A percentile compares a stretch with the other conserved stretches of the same genome.
Evolutionary conservation across 1,284 basidiomycete genomes (phyloP).

Genomic region (Pseudozyma thailandica): DNA sequence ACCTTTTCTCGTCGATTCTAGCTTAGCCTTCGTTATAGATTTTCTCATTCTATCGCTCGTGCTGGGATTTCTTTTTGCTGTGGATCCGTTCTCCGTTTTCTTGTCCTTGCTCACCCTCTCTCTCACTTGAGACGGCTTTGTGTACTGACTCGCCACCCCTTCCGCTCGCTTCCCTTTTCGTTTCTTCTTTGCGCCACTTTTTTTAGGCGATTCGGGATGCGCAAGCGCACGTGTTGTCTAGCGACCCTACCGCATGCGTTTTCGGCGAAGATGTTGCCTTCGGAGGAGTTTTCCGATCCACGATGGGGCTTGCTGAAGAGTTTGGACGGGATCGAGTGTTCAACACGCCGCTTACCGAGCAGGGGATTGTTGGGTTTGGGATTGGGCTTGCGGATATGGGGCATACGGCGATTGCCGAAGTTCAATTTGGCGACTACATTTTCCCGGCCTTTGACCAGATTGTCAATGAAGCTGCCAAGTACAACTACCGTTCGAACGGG

Average conservation of each 20-base stretch:
- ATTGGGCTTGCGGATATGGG: conserved; percentile 92
- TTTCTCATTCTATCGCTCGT: neutral
- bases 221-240: conserved; percentile 50
- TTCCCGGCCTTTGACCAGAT: conserved; percentile 72
- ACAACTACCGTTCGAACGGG: conserved; percentile 87
- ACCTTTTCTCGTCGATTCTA: neutral
- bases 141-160: neutral
- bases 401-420: conserved; percentile 92
- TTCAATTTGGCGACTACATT: conserved; percentile 73
- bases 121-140: neutral
- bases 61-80: neutral
- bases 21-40: conserved; percentile 1
- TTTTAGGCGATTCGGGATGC: conserved; percentile 62
- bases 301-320: conserved; percentile 90
- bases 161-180: neutral
- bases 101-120: too few relatives aligned
- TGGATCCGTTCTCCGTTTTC: neutral
- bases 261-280: conserved; percentile 78
- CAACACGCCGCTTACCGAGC: conserved; percentile 61
- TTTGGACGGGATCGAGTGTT: conserved; percentile 72
- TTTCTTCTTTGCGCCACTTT: neutral
- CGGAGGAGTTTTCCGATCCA: conserved; percentile 90
- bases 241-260: conserved; percentile 83
- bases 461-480: conserved; percentile 95
- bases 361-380: conserved; percentile 93